Base-by-base conservation (phyloP, 1,284 basidiomycete genomes). In the Ustilago vetiveriae region DNA sequence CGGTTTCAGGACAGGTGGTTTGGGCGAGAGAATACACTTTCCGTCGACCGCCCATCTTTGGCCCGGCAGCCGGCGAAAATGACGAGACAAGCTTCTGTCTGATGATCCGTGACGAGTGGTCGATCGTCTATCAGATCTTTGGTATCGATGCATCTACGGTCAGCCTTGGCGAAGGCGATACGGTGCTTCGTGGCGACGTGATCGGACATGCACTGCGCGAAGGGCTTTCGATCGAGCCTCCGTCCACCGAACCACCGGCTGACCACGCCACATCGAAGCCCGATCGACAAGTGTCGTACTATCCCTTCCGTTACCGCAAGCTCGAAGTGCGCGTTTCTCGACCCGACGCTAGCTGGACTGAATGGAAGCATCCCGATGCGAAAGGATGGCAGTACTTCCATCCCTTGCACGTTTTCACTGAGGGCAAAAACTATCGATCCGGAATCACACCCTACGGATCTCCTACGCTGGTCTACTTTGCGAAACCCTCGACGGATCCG, bases 21-120 rank as follows among this genome's bases (percentile, higher is more conserved):
- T 79, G 76, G 74, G 60, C 70, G 30, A 48, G 51, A 19, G 46
- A 62, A 11, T 68, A 72, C 45, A 43, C 33, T 2, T 64, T 64
- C 29, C 41, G 48, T 17, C 46, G 38, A 29, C 70, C 73, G 19
- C 76, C 74, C 7, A 55, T 68, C n/a, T 57, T 42, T 10, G 74
- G 74, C 2, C 55, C 60, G 2, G 64, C 69, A 5, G 68, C 62
- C 1, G 67, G 72, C 1, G 38, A 46, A 29, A 79, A 79, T 30
- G 72, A 79, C 48, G 69, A 77, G 41, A 4, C 17, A 13, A 70
- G 51, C 38, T 74, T 63, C 50, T 64, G 60, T 30, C 21, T 79
- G 8, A 74, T 75, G 74, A 53, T 79, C 10, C 71, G 69, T 6
- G 77, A 79, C 49, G 74, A 68, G 21, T 76, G 72, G 72, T 69